Conservation (phyloP, 257 asterid species). For the Ballota nigra region DNA sequence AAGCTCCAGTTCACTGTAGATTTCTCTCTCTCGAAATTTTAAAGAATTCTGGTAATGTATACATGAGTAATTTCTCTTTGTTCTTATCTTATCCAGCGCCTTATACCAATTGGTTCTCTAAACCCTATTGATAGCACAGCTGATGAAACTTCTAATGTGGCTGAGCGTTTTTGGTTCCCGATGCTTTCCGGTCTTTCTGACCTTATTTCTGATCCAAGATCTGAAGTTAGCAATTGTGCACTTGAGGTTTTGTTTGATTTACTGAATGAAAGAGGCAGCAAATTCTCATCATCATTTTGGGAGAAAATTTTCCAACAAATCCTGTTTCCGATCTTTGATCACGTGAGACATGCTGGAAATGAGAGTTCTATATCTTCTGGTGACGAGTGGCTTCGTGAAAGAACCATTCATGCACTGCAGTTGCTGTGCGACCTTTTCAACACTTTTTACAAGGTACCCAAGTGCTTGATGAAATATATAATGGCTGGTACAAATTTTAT, state of each 20-base stretch:
- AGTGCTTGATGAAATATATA: conserved; percentile 18
- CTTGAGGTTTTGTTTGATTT: conserved; percentile 97
- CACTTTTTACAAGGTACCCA: conserved; percentile 89
- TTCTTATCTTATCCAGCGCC: conserved; percentile 59
- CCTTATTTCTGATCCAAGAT: conserved; percentile 92
- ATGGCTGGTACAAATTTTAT: not conserved
- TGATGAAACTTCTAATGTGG: conserved; percentile 57
- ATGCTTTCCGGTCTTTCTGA: conserved; percentile 97
- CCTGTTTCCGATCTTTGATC: conserved; percentile 92
- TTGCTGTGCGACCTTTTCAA: conserved; percentile 92
- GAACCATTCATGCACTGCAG: conserved; percentile 89
- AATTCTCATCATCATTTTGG: conserved; percentile 88
- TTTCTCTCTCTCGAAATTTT: not conserved
- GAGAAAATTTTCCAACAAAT: conserved; percentile 82
- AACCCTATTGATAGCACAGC: conserved; percentile 51
- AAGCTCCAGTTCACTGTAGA: not conserved
- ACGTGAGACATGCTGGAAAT: conserved; percentile 81
- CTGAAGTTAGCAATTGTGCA: conserved; percentile 95
- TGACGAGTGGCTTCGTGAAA: conserved; percentile 85
- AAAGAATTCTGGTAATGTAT: not conserved
- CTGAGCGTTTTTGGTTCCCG: conserved; percentile 94
- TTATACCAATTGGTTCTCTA: conserved; percentile 69
- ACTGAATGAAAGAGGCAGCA: conserved; percentile 91
- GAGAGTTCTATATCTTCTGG: conserved; percentile 50
- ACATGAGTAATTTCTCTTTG: not conserved